These are phyloP conservation scores for Phytopythium boreale DNA, from an alignment of 352 stramenopile species.

Conservation along the genomic window DNA sequence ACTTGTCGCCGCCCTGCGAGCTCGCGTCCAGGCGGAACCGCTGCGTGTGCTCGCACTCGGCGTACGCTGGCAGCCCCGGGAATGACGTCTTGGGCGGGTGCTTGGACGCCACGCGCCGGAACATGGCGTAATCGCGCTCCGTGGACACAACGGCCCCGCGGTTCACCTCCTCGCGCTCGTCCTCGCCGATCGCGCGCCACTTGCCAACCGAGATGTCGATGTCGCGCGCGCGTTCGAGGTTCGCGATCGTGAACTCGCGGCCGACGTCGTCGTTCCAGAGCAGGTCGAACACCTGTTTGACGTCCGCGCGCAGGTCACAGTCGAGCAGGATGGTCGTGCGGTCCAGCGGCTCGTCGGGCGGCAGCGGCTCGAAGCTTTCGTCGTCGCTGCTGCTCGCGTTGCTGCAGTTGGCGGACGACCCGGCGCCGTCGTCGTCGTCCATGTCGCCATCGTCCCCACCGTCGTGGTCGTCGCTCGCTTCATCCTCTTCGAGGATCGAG, in stretches of 20 bases:
- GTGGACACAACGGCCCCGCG: constrained; percentile 48
- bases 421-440: constrained; percentile 6
- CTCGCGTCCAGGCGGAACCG: constrained; percentile 46
- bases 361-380: constrained; percentile 56
- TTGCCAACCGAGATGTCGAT: constrained; percentile 64
- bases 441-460: constrained; percentile 9
- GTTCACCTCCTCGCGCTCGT: constrained; percentile 19
- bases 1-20: constrained; percentile 34
- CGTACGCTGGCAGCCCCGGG: constrained; percentile 51
- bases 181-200: constrained; percentile 43
- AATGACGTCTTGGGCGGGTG: constrained; percentile 66
- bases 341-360: constrained; percentile 42
- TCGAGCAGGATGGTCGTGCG: constrained; percentile 72
- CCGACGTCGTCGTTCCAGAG: constrained; percentile 63
- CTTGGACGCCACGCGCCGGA: constrained; percentile 41
- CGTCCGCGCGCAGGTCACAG: constrained; percentile 61
- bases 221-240: constrained; percentile 59
- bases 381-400: constrained; percentile 50
- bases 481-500: constrained; percentile 14
- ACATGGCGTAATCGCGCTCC: constrained; percentile 45
- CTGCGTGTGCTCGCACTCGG: constrained; percentile 41
- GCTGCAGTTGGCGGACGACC: background rate
- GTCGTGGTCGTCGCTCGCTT: constrained; percentile 7
- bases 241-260: constrained; percentile 39
- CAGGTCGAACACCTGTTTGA: constrained; percentile 60